Conservation (phyloP, 2,329 filamentous ascomycete genomes). For the Penicillium sp. region DNA sequence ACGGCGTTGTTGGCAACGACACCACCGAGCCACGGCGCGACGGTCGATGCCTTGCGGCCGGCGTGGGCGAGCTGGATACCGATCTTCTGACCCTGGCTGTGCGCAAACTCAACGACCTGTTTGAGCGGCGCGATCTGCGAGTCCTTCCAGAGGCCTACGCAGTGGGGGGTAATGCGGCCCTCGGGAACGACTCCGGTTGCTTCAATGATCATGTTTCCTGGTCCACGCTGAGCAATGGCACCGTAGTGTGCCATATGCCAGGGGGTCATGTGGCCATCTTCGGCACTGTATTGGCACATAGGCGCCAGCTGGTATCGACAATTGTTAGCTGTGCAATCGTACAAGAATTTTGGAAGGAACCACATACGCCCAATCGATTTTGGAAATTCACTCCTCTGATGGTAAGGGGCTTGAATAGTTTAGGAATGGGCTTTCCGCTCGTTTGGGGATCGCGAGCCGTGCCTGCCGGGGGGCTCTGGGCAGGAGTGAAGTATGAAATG, state of each 20-base stretch:
- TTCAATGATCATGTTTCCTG: slow-evolving; percentile 73
- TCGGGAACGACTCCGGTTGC: slow-evolving; percentile 73
- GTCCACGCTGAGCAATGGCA: slow-evolving; percentile 74
- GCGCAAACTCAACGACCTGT: slow-evolving; percentile 72
- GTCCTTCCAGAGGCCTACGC: slow-evolving; percentile 72
- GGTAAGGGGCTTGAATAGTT: slow-evolving; percentile 59
- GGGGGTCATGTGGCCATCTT: slow-evolving; percentile 71
- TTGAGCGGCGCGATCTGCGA: slow-evolving; percentile 70
- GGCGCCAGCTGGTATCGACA: slow-evolving; percentile 40
- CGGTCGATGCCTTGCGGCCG: slow-evolving; percentile 62
- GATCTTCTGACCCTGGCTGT: slow-evolving; percentile 73
- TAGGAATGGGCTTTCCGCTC: slow-evolving; percentile 47
- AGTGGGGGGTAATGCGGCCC: slow-evolving; percentile 72
- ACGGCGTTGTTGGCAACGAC: slow-evolving; percentile 51
- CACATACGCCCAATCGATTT: slow-evolving; percentile 59
- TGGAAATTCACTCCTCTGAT: slow-evolving; percentile 60
- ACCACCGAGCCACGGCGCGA: slow-evolving; percentile 51
- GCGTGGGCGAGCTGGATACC: slow-evolving; percentile 82
- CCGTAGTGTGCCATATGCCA: slow-evolving; percentile 84
- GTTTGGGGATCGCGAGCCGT: slow-evolving; percentile 44
- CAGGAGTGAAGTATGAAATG: slow-evolving; percentile 45
- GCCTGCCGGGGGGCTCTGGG: slow-evolving; percentile 39
- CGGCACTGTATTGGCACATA: slow-evolving; percentile 64
- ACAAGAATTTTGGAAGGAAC: background rate
- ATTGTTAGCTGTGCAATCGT: background rate